phyloP scores from a whole-genome alignment of 345 rosid species.

The Melaleuca quinquenervia region DNA sequence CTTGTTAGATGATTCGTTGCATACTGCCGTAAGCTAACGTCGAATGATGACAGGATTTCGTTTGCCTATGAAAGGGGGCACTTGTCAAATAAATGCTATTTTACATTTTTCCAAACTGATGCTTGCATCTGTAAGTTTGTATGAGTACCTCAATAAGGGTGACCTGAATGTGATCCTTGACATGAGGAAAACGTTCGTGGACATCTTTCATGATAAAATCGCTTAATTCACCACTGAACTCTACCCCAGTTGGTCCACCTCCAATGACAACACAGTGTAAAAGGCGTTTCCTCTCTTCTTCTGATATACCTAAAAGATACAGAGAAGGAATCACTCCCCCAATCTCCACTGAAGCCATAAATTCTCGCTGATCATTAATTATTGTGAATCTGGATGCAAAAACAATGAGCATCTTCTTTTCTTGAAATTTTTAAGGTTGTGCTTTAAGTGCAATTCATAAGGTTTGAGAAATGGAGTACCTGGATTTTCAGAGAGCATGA shows the following conservation, averaged over 20 bases:
- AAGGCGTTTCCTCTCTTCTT: slow-evolving; percentile 68
- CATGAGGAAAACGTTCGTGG: slow-evolving; percentile 51
- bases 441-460: background rate
- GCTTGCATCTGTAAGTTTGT: background rate
- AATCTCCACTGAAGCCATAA: background rate
- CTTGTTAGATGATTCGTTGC: slow-evolving; percentile 55
- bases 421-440: background rate
- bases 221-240: slow-evolving; percentile 91
- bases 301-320: slow-evolving; percentile 45
- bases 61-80: slow-evolving; percentile 43
- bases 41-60: slow-evolving; percentile 73
- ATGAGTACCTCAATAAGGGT: slow-evolving; percentile 78
- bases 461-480: slow-evolving; percentile 15
- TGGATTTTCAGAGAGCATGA: slow-evolving; percentile 91
- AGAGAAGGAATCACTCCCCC: background rate
- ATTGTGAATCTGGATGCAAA: background rate
- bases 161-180: slow-evolving; percentile 68
- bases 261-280: slow-evolving; percentile 88
- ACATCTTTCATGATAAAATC: slow-evolving; percentile 93
- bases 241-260: slow-evolving; percentile 98
- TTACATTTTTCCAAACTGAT: background rate
- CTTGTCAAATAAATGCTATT: background rate
- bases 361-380: background rate
- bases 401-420: background rate
- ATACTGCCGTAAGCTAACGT: slow-evolving; percentile 50